phyloP scores from a whole-genome alignment of 495 filamentous ascomycete species.

The Ramalina peruviana region DNA sequence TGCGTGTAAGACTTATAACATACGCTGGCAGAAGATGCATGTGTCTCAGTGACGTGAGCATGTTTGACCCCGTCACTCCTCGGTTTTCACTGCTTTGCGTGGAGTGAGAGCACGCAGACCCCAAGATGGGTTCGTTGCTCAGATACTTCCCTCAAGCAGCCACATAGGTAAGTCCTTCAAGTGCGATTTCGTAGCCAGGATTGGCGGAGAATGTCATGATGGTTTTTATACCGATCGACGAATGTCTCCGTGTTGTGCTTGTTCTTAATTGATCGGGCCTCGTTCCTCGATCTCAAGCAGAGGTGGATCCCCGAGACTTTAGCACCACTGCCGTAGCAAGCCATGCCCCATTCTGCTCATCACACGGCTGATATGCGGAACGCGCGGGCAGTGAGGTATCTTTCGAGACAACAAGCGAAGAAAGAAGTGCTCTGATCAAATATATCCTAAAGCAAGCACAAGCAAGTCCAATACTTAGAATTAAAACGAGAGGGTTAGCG shows the following conservation, averaged over 20 bases:
- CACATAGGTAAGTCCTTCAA: background rate
- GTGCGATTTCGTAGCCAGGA: constrained; percentile 93
- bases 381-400: background rate
- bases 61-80: no score
- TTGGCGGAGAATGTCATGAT: constrained; percentile 97
- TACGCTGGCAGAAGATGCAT: no score
- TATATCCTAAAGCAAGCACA: background rate
- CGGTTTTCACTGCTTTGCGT: no score
- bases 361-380: background rate
- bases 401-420: background rate
- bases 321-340: constrained; percentile 45
- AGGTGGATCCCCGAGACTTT: constrained; percentile 96
- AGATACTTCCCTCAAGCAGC: background rate
- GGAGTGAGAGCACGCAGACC: no score
- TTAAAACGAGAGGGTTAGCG: background rate
- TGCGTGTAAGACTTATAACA: no score
- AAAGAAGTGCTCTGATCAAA: background rate
- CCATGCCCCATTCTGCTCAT: background rate
- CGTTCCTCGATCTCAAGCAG: constrained; percentile 93
- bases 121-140: no score
- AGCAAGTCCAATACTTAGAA: background rate
- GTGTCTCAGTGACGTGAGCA: no score
- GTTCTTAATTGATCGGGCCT: constrained; percentile 92
- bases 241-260: constrained; percentile 98
- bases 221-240: constrained; percentile 95